A percentile compares a stretch with the other conserved stretches of the same genome.
Evolutionary conservation across 495 filamentous ascomycete genomes (phyloP).

Genomic region (Articulospora tetracladia): DNA sequence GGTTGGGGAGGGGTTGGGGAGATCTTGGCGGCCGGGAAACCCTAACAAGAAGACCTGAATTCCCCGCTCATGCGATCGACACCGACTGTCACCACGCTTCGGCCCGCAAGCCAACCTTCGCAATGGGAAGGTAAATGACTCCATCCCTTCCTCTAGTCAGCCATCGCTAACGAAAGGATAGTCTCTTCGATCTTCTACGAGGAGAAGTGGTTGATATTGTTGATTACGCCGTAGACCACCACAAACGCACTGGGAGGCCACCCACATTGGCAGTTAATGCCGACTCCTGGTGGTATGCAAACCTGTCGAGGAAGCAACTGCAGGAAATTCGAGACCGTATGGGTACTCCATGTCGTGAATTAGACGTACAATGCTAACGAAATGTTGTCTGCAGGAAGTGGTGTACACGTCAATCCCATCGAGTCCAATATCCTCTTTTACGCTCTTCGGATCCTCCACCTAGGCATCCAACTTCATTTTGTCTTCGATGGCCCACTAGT

Average conservation of each 20-base stretch:
- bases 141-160: neutral
- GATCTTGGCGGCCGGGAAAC: neutral
- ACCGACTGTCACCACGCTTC: neutral
- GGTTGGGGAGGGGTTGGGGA: neutral
- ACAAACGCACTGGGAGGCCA: constrained; percentile 1
- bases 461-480: constrained; percentile 29
- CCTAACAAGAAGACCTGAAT: neutral
- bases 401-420: constrained; percentile 2
- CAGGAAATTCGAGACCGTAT: constrained; percentile 10
- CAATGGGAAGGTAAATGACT: neutral
- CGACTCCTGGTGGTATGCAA: constrained; percentile 15
- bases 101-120: neutral
- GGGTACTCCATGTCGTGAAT: neutral
- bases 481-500: constrained; percentile 28
- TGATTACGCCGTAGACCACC: constrained; percentile 6
- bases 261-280: constrained; percentile 13
- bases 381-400: neutral
- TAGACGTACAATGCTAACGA: neutral
- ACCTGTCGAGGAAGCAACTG: neutral
- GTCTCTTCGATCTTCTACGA: constrained; percentile 9
- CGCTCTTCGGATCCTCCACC: constrained; percentile 23
- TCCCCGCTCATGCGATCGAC: neutral
- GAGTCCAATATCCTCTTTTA: constrained; percentile 10
- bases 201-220: constrained; percentile 13
- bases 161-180: neutral